Percentiles rank a stretch among this genome's conserved stretches.
Evolutionary conservation across 2,329 filamentous ascomycete genomes (phyloP).

Genomic region (Hansfordia pulvinata): DNA sequence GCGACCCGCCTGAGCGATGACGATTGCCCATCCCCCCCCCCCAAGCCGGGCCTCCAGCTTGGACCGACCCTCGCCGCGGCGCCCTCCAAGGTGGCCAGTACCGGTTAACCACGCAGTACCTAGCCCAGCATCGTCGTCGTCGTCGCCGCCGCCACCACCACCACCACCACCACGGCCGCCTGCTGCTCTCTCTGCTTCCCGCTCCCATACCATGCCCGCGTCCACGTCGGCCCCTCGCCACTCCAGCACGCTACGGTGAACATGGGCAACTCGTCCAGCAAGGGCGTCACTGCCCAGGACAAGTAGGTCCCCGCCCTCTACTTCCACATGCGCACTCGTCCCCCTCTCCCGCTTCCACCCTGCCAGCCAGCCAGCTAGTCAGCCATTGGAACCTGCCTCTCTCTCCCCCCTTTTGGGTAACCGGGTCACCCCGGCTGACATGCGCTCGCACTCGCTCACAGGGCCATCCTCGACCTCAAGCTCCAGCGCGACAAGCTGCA

Average conservation of each 20-base stretch:
- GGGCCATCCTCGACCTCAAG: slow-evolving; percentile 95
- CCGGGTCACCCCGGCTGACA: slow-evolving; percentile 1
- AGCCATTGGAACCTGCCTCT: slow-evolving; percentile 5
- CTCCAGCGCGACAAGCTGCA: slow-evolving; percentile 94
- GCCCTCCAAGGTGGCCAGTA: too few relatives aligned
- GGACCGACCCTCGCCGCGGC: too few relatives aligned
- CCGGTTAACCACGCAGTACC: too few relatives aligned
- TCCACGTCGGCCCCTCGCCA: too few relatives aligned
- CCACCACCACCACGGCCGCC: too few relatives aligned
- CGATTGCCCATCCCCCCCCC: too few relatives aligned
- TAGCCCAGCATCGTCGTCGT: too few relatives aligned
- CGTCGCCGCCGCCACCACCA: too few relatives aligned
- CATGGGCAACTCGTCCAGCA: slow-evolving; percentile 44
- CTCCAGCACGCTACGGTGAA: slow-evolving; percentile 3
- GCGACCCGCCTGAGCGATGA: too few relatives aligned
- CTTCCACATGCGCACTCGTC: slow-evolving; percentile 3
- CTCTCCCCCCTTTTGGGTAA: slow-evolving; percentile 4
- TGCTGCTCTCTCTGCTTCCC: too few relatives aligned
- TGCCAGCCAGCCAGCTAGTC: neutral
- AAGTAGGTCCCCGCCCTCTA: slow-evolving; percentile 42
- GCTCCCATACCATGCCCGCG: slow-evolving; percentile 11
- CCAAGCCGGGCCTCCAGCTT: too few relatives aligned
- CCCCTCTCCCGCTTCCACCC: slow-evolving; percentile 1
- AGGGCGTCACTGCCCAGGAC: slow-evolving; percentile 63
- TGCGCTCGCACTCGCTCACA: slow-evolving; percentile 20